Base-by-base conservation (phyloP, 495 filamentous ascomycete species). In the Penicillium coffeae region DNA sequence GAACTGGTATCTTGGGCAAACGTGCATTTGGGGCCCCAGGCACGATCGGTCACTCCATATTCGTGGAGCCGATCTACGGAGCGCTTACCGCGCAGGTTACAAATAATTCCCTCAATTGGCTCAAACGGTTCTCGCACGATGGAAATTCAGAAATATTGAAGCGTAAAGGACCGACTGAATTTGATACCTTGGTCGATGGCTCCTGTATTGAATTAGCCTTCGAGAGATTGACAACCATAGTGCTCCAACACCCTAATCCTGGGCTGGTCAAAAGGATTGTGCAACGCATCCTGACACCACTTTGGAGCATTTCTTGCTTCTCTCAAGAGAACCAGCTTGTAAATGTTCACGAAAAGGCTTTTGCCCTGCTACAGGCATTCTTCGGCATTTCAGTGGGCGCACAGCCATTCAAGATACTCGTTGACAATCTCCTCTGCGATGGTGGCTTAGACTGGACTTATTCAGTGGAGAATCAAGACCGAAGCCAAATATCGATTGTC, bases 201-300 rank as follows among this genome's bases (percentile, higher is more conserved):
- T 21, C 54, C 7, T 50, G 56, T 18, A 37, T 76, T 3, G 32
- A 47, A 0, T 16, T 66, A 14, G 78, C 81, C 6, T 43, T 93
- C 7, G 65, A 72, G 15, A 77, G 86, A 13, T 51, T 93, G 6
- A 70, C 68, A 22, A 67, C 70, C 5, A 62, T 93, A 6, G 56
- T 84, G 1, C 65, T 79, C 20, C 83, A 86, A 9, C 86, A 88
- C 63, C 83, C 86, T 0, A 85, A 90, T 51, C 84, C 86, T 3
- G 81, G 82, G 1, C 68, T 93, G n/a, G 77, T 81, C 14, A 89
- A 84, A 59, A 74, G 87, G 47, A 63, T 90, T 3, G 62, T 91
- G 5, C 67, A 72, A 25, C 86, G 81, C 1, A 64, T 88, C 33
- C 60, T 86, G 18, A 69, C 86, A n/a, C 77, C 82, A 0, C 67